Percentiles rank a stretch among this genome's conserved stretches.
Evolutionary conservation across 1,284 basidiomycete genomes (phyloP).

Genomic region (Ceratobasidium theobromae): DNA sequence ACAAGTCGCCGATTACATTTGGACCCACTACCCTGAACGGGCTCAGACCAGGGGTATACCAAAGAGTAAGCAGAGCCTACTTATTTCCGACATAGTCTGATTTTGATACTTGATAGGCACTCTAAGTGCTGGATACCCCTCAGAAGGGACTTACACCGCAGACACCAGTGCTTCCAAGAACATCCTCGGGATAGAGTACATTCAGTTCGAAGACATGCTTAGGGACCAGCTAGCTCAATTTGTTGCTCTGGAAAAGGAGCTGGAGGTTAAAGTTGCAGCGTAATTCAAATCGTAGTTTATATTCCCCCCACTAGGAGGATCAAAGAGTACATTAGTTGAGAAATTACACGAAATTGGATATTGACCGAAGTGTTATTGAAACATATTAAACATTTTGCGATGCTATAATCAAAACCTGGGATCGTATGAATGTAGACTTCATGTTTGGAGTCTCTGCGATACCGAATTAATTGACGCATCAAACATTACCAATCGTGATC

Average conservation of each 20-base stretch:
- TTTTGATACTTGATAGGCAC: not conserved
- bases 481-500: no score
- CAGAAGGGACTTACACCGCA: not conserved
- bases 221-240: conserved; percentile 6
- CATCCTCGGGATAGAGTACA: not conserved
- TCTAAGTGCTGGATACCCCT: not conserved
- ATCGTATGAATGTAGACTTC: no score
- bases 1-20: conserved; percentile 28
- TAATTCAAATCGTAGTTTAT: not conserved
- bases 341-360: no score
- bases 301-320: not conserved
- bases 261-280: not conserved
- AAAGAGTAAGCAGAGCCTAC: conserved; percentile 5
- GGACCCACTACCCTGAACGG: conserved; percentile 32
- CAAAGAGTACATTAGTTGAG: not conserved
- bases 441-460: no score
- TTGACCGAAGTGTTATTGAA: no score
- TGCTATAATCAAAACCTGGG: no score
- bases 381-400: no score
- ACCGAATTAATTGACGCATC: no score
- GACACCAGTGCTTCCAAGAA: conserved; percentile 1
- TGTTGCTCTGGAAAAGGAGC: not conserved
- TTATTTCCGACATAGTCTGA: not conserved
- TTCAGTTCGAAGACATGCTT: not conserved
- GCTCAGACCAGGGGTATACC: conserved; percentile 22